Base-by-base conservation (phyloP, 2,329 filamentous ascomycete species). In the Pseudocercospora eumusae region DNA sequence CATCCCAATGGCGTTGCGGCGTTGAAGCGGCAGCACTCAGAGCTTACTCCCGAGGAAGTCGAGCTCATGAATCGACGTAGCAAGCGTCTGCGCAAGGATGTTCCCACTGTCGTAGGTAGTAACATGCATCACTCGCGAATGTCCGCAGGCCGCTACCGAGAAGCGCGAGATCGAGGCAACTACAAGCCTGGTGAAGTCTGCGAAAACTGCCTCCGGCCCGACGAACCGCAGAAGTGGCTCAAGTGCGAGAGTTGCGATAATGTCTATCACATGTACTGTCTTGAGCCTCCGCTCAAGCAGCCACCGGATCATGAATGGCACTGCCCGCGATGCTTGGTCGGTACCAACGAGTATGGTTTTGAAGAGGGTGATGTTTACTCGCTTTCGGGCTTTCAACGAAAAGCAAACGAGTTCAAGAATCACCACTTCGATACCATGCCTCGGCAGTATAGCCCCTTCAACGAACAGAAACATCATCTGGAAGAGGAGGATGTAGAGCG, bases 331-430 rank as follows among this genome's bases (percentile, higher is more conserved):
- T 99, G 95, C 74, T 84, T 99, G 25, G 95, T 99, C 23, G 95
- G 95, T 52, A 96, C 96, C 60, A 93, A 93, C 42, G 92, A 98
- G 68, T 99, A 96, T 71, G 95, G 95, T 0, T 99, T 99, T 65
- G 93, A 98, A 73, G 95, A 99, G 75, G 95, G 95, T 23, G 93
- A 93, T 3, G 84, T 97, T 21, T 99, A 99, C 77, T 99, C 95
- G 0, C 81, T 99, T 25, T 92, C 90, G 71, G 91, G 96, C 71
- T 99, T 99, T 74, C 95, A 99, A 75, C 91, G 97, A 74, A 96
- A 93, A 75, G 95, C 95, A 5, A 91, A 91, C 69, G 90, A 91
- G 69, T 99, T 99, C 82, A 98, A 97, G 77, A 90, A 96, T 70
- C 87, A 86, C 23, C 96, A 99, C 72, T 99, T 99, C 72, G 88